Conservation (phyloP, 495 filamentous ascomycete species). For the Penicillium malachiteum region DNA sequence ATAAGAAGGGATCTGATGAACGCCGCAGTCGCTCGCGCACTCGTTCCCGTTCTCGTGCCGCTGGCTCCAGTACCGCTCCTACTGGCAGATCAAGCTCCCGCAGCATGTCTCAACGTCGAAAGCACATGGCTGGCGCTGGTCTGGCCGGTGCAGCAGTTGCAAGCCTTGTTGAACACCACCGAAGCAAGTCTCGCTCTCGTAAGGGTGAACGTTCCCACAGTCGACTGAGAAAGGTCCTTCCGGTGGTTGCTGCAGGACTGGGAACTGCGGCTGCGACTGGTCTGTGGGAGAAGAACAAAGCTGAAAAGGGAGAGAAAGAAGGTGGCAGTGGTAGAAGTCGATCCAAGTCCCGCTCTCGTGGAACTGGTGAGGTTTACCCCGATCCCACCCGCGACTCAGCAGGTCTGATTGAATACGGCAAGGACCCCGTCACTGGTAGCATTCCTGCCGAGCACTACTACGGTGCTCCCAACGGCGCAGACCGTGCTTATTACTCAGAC, state of each 20-base stretch:
- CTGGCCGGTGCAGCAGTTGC: slow-evolving; percentile 75
- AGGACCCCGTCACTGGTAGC: slow-evolving; percentile 58
- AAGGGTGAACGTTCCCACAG: slow-evolving; percentile 58
- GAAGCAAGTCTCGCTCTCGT: slow-evolving; percentile 67
- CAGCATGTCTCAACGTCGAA: slow-evolving; percentile 61
- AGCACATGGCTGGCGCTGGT: slow-evolving; percentile 73
- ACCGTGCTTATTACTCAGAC: slow-evolving; percentile 42
- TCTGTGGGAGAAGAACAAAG: slow-evolving; percentile 75
- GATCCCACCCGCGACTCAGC: slow-evolving; percentile 57
- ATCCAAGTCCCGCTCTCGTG: slow-evolving; percentile 57
- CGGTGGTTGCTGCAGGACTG: slow-evolving; percentile 71
- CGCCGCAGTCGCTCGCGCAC: slow-evolving; percentile 68
- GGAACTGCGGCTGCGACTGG: slow-evolving; percentile 78
- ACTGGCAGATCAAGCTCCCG: slow-evolving; percentile 35
- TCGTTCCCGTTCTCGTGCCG: slow-evolving; percentile 39
- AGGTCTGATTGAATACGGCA: slow-evolving; percentile 81
- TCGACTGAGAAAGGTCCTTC: slow-evolving; percentile 57
- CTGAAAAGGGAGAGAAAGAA: slow-evolving; percentile 60
- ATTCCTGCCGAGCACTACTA: slow-evolving; percentile 52
- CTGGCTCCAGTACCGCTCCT: slow-evolving; percentile 47
- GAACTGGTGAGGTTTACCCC: slow-evolving; percentile 48
- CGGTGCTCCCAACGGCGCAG: slow-evolving; percentile 42
- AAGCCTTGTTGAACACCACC: slow-evolving; percentile 70
- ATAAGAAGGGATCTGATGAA: slow-evolving; percentile 64
- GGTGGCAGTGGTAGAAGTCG: slow-evolving; percentile 47